A percentile compares a stretch with the other conserved stretches of the same genome.
Evolutionary conservation across 2,329 filamentous ascomycete genomes (phyloP).

Genomic region (Aspergillus sp.): DNA sequence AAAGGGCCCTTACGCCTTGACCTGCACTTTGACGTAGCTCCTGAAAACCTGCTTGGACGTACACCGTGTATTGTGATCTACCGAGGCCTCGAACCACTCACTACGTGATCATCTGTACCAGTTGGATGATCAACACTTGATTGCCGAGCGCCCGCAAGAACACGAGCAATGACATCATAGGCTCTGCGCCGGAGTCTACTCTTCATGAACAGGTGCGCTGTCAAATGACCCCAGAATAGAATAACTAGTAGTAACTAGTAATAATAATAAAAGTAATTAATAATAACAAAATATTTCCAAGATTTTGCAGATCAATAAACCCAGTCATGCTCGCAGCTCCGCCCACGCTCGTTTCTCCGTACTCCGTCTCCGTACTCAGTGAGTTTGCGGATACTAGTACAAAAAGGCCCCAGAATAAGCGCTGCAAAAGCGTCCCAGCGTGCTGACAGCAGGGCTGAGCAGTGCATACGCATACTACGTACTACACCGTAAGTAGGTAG

Average conservation of each 20-base stretch:
- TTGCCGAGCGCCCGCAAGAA: neutral
- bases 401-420: neutral
- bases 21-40: neutral
- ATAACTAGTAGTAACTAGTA: neutral
- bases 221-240: neutral
- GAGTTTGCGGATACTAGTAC: neutral
- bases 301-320: neutral
- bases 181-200: no score
- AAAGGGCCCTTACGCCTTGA: neutral
- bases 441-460: neutral
- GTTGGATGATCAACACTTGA: neutral
- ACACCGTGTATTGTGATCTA: neutral
- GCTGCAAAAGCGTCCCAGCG: neutral
- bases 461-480: neutral
- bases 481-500: no score
- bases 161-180: neutral
- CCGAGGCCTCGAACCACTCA: neutral
- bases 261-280: neutral
- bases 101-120: neutral
- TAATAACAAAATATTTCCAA: no score
- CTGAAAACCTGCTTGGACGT: neutral
- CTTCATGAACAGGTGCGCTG: neutral
- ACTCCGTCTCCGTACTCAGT: no score
- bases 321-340: neutral
- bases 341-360: no score